These are phyloP conservation scores for Penicillium simplicissimum DNA, from an alignment of 495 filamentous ascomycete genomes.

Conservation along the genomic window DNA sequence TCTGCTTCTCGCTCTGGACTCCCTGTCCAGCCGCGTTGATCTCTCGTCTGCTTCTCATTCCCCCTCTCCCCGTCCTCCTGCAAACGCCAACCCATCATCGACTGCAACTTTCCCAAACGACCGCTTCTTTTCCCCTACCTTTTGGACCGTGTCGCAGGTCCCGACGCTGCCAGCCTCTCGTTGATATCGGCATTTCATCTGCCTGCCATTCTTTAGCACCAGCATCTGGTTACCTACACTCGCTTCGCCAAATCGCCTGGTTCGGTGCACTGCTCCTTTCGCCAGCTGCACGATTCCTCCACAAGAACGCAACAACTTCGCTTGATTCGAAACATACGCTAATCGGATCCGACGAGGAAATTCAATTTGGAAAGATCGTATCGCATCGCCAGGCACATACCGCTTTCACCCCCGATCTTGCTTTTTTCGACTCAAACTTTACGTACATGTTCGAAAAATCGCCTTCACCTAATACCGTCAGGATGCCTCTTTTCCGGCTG, in stretches of 20 bases:
- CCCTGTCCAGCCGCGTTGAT: constrained; percentile 32
- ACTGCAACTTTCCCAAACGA: not conserved
- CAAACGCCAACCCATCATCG: not conserved
- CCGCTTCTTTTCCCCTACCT: constrained; percentile 7
- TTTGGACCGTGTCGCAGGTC: constrained; percentile 38
- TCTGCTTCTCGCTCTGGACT: constrained; percentile 27
- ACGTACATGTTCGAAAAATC: constrained; percentile 44
- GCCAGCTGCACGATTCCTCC: not conserved
- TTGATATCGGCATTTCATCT: constrained; percentile 31
- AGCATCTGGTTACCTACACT: constrained; percentile 3
- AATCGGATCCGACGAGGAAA: not conserved
- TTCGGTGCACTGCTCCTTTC: constrained; percentile 10
- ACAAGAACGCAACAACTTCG: not conserved
- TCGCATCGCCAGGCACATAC: constrained; percentile 2
- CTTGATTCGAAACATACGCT: not conserved
- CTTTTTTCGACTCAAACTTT: constrained; percentile 9
- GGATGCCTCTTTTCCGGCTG: constrained; percentile 47
- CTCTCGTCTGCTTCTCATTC: constrained; percentile 9
- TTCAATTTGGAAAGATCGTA: not conserved
- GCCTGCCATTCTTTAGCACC: constrained; percentile 31
- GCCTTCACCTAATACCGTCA: constrained; percentile 31
- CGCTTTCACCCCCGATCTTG: not conserved
- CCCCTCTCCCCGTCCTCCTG: constrained; percentile 10
- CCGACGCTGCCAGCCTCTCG: constrained; percentile 41
- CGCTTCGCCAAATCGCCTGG: not conserved